These are phyloP conservation scores for Jatropha curcas DNA, from an alignment of 345 rosid genomes.

Conservation along the genomic window DNA sequence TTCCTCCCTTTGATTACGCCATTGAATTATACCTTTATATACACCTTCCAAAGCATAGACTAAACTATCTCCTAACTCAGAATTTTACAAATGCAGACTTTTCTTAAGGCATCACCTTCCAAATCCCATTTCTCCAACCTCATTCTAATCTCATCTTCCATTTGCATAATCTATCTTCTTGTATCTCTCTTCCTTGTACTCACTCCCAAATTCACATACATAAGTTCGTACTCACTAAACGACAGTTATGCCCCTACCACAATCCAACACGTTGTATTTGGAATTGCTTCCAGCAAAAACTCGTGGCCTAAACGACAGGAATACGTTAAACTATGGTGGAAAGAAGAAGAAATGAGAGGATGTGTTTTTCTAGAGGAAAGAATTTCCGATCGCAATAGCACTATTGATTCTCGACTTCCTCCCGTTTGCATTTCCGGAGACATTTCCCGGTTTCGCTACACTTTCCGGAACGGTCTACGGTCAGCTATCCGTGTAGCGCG, in stretches of 20 bases:
- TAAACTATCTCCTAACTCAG: neutral
- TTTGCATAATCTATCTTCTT: slow-evolving; percentile 46
- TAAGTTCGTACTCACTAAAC: slow-evolving; percentile 26
- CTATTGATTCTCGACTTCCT: slow-evolving; percentile 42
- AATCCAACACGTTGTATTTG: slow-evolving; percentile 65
- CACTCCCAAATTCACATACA: slow-evolving; percentile 29
- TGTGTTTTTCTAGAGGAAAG: slow-evolving; percentile 63
- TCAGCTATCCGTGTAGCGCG: slow-evolving; percentile 78
- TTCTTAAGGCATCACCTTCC: slow-evolving; percentile 13
- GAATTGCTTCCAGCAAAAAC: slow-evolving; percentile 53
- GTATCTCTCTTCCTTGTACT: slow-evolving; percentile 43
- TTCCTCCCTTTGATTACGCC: slow-evolving; percentile 24
- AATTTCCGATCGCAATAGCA: slow-evolving; percentile 14
- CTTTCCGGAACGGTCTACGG: slow-evolving; percentile 52
- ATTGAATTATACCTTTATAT: neutral
- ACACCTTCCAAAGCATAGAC: neutral
- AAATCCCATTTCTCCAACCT: slow-evolving; percentile 40
- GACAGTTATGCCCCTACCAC: slow-evolving; percentile 32
- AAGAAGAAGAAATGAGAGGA: slow-evolving; percentile 56
- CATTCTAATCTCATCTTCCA: slow-evolving; percentile 38
- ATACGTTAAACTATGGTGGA: slow-evolving; percentile 79
- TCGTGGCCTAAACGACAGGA: slow-evolving; percentile 64
- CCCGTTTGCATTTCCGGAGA: slow-evolving; percentile 68
- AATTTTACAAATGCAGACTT: slow-evolving; percentile 38
- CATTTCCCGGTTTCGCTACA: slow-evolving; percentile 70